Base-by-base conservation (phyloP, 2,329 filamentous ascomycete genomes). In the Colletotrichum lini region DNA sequence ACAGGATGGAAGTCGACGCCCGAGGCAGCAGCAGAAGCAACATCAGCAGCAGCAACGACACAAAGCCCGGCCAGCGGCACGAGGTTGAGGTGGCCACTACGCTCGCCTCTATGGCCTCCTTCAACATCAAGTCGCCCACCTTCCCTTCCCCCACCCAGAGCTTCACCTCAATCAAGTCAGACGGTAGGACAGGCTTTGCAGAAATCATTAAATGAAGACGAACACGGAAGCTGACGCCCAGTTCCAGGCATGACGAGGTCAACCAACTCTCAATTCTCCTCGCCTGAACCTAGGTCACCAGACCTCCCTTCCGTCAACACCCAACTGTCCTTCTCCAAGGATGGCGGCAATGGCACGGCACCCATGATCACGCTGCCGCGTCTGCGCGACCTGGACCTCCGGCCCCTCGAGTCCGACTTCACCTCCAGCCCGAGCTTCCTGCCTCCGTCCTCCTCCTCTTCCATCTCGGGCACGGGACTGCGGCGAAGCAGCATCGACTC, bases 361-460 rank as follows among this genome's bases (percentile, higher is more conserved):
- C 59, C 66, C 9, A 57, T 72, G 26, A 72, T 72, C 21, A 72
- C 71, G 21, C 67, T 74, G n/a, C 73, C 73, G 21, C 67, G 73
- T 13, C 67, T 74, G 26, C 67, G 67, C 15, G 73, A 73, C 49
- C 67, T 74, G 44, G 73, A 74, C 26, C 61, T 72, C 13, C 53
- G 69, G 30, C 69, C 67, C 13, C 69, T 66, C 38, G 69, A 72
- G 40, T 53, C 65, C 40, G 69, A 72, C n/a, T 64, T 72, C 47
- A 12, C 59, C 40, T 42, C 69, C 13, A 70, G 50, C 44, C 45
- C 69, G 30, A 53, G 50, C 57, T 72, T 72, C 69, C 47, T 72
- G 40, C 44, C 60, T 3, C 21, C 40, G 2, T 47, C 57, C 42
- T 45, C 42, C 23, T 30, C 56, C 6, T 53, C 59, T 3, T 49